Base-by-base conservation (phyloP, 2,329 filamentous ascomycete genomes). In the Helotiales sp. region DNA sequence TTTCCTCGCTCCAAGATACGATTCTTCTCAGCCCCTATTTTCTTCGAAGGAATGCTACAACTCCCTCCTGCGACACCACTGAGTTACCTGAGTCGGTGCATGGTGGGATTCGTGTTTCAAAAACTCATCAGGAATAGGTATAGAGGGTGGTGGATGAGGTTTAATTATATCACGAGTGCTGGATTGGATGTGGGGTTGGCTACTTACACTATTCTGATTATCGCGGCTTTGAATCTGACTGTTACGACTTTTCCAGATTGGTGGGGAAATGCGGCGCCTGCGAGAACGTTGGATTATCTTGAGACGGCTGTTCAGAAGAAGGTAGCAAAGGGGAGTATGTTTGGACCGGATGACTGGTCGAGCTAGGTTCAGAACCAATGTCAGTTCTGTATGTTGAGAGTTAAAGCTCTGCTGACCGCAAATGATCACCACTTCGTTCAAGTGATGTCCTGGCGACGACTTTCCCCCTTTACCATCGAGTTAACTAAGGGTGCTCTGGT, bases 141-240 rank as follows among this genome's bases (percentile, higher is more conserved):
- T 73, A 81, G 79, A 6, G 87, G 85, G 33, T 91, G 88, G 88
- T 91, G 88, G 88, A 76, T 88, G 73, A 83, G 86, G 70, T 91
- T 89, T 76, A 91, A 91, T 76, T 91, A 90, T 70, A 80, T 90
- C 69, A 84, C 86, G 0, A 89, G 86, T 25, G 87, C 87, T 0
- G 88, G 84, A 1, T 75, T 91, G 30, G 88, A 91, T 71, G 82
- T 82, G 52, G 88, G 87, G 8, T 77, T 90, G 8, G 83, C 86
- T 7, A 71, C 91, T 15, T 82, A 80, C 30, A 89, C 87, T 0
- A 81, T 91, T 36, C 71, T 91, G 57, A 87, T 91, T 57, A 89
- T 91, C 76, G 83, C 89, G 64, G 80, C 84, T 1, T 74, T 91
- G 27, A 83, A 85, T 55, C 70, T 90, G 63, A 82, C 84, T 17